Evolutionary conservation across 768 basidiomycete genomes (phyloP), one percentile per base, ranked within the genome.

Genomic region (Asterophora lycoperdoides): DNA sequence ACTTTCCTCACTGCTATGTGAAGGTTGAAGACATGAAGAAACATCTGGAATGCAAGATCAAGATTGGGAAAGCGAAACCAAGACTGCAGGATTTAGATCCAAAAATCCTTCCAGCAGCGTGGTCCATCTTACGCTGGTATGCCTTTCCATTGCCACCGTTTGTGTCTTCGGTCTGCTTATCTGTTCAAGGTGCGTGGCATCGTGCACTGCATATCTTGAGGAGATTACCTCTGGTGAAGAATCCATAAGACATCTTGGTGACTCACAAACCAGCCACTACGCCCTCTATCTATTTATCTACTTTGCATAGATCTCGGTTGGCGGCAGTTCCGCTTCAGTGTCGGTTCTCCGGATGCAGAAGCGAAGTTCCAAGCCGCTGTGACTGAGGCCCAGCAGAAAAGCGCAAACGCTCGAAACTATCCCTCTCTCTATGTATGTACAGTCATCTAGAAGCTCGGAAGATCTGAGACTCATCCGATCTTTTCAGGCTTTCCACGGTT

Each of bases 291-390:
- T 2, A 28, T 15, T 36, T 40, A 20, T 23, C 48, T n/a, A 9
- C 34, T n/a, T 15, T 29, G 17, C 15, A 17, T 44, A 81, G 81
- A 73, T 48, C 42, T 68, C 0, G 57, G 49, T 0, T 85, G 78
- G 75, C 67, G 74, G 20, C 86, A 89, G 53, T 88, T 85, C 61
- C 71, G 81, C 18, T 79, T 89, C 62, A 80, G 79, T 46, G 84
- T 85, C 9, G 86, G 85, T 4, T 76, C 81, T 1, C 85, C 86
- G 3, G 80, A 83, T 54, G 83, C 83, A 8, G 86, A 87, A 62
- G 81, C 82, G 13, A 81, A 79, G 52, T 84, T 84, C 59, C 68
- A 73, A 35, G 58, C 58, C 5, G 78, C 76, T 5, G 59, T 82
- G 15, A 58, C 58, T 28, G 49, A 56, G 5, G 79, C 80, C 5